Evolutionary conservation across 2,329 filamentous ascomycete genomes (phyloP).

Genomic region (Didymella sp.): DNA sequence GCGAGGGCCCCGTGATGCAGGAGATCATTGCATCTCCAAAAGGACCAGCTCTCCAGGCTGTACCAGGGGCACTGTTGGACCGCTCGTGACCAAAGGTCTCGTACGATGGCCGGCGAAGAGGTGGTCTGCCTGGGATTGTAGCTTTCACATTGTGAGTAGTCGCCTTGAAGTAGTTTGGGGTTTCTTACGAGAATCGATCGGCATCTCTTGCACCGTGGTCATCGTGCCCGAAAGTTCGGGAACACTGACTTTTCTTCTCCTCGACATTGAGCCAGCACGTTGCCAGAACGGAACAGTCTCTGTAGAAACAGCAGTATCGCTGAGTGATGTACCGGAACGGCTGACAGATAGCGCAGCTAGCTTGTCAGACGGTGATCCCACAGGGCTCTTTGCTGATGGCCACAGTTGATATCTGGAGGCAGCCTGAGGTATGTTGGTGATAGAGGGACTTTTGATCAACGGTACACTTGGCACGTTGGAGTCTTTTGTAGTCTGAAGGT

Average conservation of each 20-base stretch:
- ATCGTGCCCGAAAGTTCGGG: slow-evolving; percentile 49
- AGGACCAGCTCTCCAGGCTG: slow-evolving; percentile 48
- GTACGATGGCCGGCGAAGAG: slow-evolving; percentile 45
- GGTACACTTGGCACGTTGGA: slow-evolving; percentile 23
- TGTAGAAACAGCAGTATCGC: slow-evolving; percentile 47
- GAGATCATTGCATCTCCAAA: slow-evolving; percentile 52
- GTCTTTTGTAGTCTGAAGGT: slow-evolving; percentile 41
- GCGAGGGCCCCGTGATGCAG: slow-evolving; percentile 48
- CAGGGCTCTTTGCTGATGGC: slow-evolving; percentile 44
- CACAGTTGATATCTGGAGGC: slow-evolving; percentile 48
- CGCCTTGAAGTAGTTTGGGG: neutral
- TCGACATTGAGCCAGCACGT: slow-evolving; percentile 47
- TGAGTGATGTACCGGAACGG: slow-evolving; percentile 50
- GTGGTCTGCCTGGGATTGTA: slow-evolving; percentile 51
- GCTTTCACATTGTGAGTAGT: slow-evolving; percentile 36
- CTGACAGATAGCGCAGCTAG: slow-evolving; percentile 47
- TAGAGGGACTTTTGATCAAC: slow-evolving; percentile 41
- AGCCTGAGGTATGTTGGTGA: slow-evolving; percentile 33
- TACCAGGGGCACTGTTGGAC: slow-evolving; percentile 50
- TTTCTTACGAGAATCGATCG: slow-evolving; percentile 52
- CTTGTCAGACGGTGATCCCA: slow-evolving; percentile 42
- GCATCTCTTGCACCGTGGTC: slow-evolving; percentile 49
- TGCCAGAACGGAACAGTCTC: slow-evolving; percentile 47
- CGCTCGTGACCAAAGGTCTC: slow-evolving; percentile 49
- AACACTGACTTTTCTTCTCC: slow-evolving; percentile 52